Base-by-base conservation (phyloP, 2,329 filamentous ascomycete genomes). In the Cytospora schulzeri region DNA sequence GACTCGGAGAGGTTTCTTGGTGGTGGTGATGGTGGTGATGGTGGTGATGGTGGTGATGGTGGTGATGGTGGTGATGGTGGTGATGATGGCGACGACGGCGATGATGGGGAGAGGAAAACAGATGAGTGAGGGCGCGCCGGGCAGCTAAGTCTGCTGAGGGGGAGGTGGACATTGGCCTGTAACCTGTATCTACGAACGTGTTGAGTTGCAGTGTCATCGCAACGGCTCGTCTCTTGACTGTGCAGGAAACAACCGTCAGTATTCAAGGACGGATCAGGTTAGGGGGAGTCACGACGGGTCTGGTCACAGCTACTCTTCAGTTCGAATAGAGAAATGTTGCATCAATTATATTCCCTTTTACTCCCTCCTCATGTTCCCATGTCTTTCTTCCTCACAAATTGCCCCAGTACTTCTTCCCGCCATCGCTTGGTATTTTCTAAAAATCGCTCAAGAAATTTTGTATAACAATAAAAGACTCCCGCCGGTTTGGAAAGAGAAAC, bases 1-100 rank as follows among this genome's bases (percentile, higher is more conserved):
- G 64, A 64, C 53, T 60, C 26, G 60, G 38, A 54, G 64, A 66
- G 64, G 61, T 54, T 24, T 28, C 28, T 22, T 2, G 28, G 17
- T 17, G 14, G 17, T 62, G 31, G 14, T 22, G 57, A 31, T 2
- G 28, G 17, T 19, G 14, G 22, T 61, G 24, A 7, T 22, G 58
- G 31, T 31, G 29, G 9, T 31, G 29, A n/a, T n/a, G n/a, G n/a
- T n/a, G n/a, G n/a, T n/a, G n/a, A n/a, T n/a, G n/a, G n/a, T n/a
- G n/a, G n/a, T n/a, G n/a, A n/a, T n/a, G n/a, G n/a, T n/a, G n/a
- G n/a, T n/a, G n/a, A n/a, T n/a, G n/a, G n/a, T n/a, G n/a, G n/a
- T n/a, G n/a, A n/a, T n/a, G n/a, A n/a, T n/a, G n/a, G n/a, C n/a
- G n/a, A n/a, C n/a, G n/a, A n/a, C n/a, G n/a, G n/a, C n/a, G 50